Percentiles rank a stretch among this genome's conserved stretches.
phyloP scores from a whole-genome alignment of 1,139 yeast genomes.

The Geotrichum klebahnii region DNA sequence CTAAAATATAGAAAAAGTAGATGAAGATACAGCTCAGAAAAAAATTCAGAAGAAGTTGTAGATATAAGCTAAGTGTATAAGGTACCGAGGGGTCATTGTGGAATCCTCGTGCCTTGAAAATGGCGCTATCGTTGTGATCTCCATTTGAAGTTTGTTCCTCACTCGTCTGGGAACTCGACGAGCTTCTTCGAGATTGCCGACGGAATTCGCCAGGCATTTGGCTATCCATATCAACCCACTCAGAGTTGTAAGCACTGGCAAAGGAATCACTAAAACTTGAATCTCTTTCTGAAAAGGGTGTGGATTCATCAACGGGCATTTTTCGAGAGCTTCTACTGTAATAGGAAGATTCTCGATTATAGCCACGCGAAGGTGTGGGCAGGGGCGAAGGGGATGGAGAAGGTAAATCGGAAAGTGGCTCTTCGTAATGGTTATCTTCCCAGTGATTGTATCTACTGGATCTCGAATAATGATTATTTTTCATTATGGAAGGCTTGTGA shows the following conservation, averaged over 20 bases:
- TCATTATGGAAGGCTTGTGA: background rate
- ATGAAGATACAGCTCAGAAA: slow-evolving; percentile 53
- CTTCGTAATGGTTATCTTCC: background rate
- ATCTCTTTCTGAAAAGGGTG: background rate
- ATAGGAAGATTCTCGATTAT: slow-evolving; percentile 1
- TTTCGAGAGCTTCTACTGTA: background rate
- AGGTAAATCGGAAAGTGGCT: background rate
- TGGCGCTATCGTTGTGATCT: background rate
- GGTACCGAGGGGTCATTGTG: slow-evolving; percentile 53
- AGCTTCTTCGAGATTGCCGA: background rate
- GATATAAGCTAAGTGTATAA: slow-evolving; percentile 61
- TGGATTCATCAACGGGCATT: background rate
- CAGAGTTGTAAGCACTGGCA: background rate
- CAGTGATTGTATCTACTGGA: background rate
- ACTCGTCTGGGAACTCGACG: background rate
- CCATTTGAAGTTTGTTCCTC: background rate
- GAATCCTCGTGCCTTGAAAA: background rate
- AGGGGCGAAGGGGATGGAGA: slow-evolving; percentile 3
- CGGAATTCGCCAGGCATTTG: background rate
- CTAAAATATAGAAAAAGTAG: slow-evolving; percentile 52
- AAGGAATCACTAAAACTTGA: background rate
- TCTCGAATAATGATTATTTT: too few species aligned
- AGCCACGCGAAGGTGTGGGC: background rate
- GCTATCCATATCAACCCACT: slow-evolving; percentile 11
- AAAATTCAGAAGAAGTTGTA: slow-evolving; percentile 66